Conservation (phyloP, 2,329 filamentous ascomycete species). For the Pseudophaeomoniella oleicola region DNA sequence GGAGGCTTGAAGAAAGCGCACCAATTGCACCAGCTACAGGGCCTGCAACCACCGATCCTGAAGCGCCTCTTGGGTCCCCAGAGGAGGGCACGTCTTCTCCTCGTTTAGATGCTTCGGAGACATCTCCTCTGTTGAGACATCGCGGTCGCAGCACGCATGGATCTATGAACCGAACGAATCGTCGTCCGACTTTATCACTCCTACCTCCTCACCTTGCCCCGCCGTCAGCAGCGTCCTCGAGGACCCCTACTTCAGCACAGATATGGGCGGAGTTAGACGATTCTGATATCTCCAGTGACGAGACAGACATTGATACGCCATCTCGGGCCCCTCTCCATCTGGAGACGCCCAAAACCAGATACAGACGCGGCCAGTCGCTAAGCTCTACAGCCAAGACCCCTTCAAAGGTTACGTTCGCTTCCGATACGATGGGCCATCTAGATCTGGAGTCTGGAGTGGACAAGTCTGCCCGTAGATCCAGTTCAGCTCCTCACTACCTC, state of each 20-base stretch:
- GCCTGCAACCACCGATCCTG: slow-evolving; percentile 13
- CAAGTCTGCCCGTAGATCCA: neutral
- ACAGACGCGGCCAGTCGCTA: neutral
- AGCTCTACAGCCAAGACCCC: neutral
- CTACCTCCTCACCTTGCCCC: neutral
- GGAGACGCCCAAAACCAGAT: neutral
- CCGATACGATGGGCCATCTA: neutral
- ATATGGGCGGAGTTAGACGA: neutral
- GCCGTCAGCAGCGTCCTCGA: neutral
- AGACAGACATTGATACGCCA: neutral
- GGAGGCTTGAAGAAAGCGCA: slow-evolving; percentile 55
- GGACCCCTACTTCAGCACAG: neutral
- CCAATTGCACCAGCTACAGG: slow-evolving; percentile 18
- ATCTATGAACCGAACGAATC: neutral
- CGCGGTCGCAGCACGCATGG: neutral
- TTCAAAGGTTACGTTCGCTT: neutral
- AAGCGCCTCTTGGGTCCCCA: neutral
- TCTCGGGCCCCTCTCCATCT: neutral
- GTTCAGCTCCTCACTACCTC: neutral
- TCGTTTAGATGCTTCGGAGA: neutral
- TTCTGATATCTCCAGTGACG: neutral
- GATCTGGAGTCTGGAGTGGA: neutral
- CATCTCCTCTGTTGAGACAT: neutral
- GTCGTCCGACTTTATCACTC: neutral
- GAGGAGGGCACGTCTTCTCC: neutral